Evolutionary conservation across 2,329 filamentous ascomycete genomes (phyloP).

Genomic region (Ciborinia camelliae): DNA sequence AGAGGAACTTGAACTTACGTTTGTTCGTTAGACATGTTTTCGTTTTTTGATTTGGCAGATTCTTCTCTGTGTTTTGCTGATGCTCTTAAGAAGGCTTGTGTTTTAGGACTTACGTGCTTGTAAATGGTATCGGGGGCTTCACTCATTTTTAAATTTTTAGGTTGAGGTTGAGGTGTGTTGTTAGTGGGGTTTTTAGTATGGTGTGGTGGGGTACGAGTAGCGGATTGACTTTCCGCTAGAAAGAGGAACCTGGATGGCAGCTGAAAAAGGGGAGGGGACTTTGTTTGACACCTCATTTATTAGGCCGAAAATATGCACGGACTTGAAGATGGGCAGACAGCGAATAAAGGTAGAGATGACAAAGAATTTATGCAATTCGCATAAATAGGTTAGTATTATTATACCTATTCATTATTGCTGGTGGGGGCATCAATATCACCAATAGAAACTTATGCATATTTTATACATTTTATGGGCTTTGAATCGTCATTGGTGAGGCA

Average conservation of each 20-base stretch:
- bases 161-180: constrained; percentile 14
- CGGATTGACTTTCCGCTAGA: constrained; percentile 9
- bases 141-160: constrained; percentile 27
- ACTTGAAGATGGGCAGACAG: too few relatives aligned
- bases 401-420: too few relatives aligned
- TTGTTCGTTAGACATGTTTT: constrained; percentile 71
- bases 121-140: constrained; percentile 41
- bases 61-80: constrained; percentile 37
- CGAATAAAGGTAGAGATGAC: too few relatives aligned
- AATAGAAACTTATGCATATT: constrained; percentile 4
- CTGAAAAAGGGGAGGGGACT: constrained; percentile 8
- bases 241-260: too few relatives aligned
- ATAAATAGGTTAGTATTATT: too few relatives aligned
- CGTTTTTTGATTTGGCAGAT: constrained; percentile 37
- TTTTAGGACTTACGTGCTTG: constrained; percentile 46
- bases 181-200: constrained; percentile 24
- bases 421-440: background rate
- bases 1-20: constrained; percentile 58
- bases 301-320: background rate
- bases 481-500: constrained; percentile 12
- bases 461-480: background rate
- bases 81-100: constrained; percentile 43
- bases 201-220: too few relatives aligned
- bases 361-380: background rate
- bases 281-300: background rate